Evolutionary conservation across 805 yeast genomes (phyloP).

Genomic region (Candida montana): DNA sequence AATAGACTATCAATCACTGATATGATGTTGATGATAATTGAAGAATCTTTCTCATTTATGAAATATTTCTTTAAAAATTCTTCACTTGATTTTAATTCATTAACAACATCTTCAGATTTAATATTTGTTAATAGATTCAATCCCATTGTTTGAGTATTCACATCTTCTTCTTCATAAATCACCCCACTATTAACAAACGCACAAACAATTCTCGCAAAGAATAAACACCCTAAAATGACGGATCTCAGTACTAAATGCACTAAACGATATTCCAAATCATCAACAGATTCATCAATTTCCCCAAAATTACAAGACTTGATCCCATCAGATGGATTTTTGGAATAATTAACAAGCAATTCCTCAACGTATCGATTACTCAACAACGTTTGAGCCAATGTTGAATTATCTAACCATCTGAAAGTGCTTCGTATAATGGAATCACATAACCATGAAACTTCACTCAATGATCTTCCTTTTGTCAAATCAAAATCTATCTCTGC

Average conservation of each 20-base stretch:
- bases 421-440: constrained; percentile 49
- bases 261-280: constrained; percentile 15
- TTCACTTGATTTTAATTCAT: constrained; percentile 30
- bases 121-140: constrained; percentile 34
- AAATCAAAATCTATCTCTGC: constrained; percentile 46
- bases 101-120: constrained; percentile 17
- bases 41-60: constrained; percentile 17
- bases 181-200: constrained; percentile 50
- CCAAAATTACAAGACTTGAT: constrained; percentile 6
- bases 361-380: constrained; percentile 73
- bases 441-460: constrained; percentile 44
- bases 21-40: constrained; percentile 17
- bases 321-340: constrained; percentile 18
- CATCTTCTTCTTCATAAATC: constrained; percentile 70
- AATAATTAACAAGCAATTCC: constrained; percentile 40
- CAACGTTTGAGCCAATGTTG: constrained; percentile 71
- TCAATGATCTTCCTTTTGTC: constrained; percentile 30
- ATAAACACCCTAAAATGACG: constrained; percentile 47
- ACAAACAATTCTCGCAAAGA: constrained; percentile 44
- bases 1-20: constrained; percentile 18
- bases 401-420: constrained; percentile 72
- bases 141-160: constrained; percentile 60
- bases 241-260: constrained; percentile 48
- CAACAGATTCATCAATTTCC: neutral
- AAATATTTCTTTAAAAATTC: constrained; percentile 26